Evolutionary conservation across 1,284 basidiomycete species (phyloP).

Genomic region (Albatrellus sp.): DNA sequence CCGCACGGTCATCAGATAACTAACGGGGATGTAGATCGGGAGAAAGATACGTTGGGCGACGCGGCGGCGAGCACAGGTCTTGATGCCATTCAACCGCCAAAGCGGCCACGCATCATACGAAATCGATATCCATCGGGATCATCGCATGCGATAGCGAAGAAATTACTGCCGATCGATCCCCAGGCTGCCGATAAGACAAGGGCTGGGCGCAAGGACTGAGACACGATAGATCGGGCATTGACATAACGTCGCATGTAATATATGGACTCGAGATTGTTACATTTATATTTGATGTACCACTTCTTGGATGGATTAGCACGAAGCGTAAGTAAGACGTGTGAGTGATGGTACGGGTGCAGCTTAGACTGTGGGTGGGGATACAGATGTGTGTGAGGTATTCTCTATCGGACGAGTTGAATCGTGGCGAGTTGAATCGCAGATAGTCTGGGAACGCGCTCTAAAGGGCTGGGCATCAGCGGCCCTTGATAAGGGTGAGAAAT

Average conservation of each 20-base stretch:
- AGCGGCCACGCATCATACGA: conserved; percentile 27
- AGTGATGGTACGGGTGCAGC: no score
- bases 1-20: conserved; percentile 2
- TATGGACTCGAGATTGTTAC: neutral
- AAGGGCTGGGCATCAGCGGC: neutral
- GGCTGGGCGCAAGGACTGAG: conserved; percentile 33
- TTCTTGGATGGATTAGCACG: neutral
- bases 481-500: conserved; percentile 70
- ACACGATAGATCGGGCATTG: conserved; percentile 4
- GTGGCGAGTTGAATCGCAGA: conserved; percentile 5
- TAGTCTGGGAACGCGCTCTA: neutral
- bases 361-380: no score
- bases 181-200: conserved; percentile 41
- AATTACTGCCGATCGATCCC: conserved; percentile 47
- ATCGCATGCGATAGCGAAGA: conserved; percentile 36
- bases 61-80: conserved; percentile 5
- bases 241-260: neutral
- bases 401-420: neutral
- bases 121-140: conserved; percentile 24
- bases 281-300: neutral
- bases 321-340: neutral
- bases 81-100: conserved; percentile 15
- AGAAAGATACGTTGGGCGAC: conserved; percentile 18
- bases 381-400: neutral
- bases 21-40: conserved; percentile 29